Conservation (phyloP, 148 eudicot species). For the Heliamphora exappendiculata region DNA sequence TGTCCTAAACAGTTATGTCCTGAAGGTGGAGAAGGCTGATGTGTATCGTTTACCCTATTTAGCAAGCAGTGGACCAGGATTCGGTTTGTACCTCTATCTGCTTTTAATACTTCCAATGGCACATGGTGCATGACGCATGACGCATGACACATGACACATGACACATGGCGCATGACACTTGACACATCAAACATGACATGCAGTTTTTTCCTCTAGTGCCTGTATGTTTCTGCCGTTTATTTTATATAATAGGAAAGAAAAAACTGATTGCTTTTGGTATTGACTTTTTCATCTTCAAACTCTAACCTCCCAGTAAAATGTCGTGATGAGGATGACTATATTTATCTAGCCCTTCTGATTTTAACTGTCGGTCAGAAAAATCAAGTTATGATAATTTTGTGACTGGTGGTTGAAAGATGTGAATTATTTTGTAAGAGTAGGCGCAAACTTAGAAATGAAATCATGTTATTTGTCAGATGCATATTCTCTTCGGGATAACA, state of each 20-base stretch:
- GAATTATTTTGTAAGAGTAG: neutral
- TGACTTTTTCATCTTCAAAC: neutral
- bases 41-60: conserved; percentile 92
- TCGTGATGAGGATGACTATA: neutral
- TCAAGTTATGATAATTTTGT: neutral
- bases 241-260: neutral
- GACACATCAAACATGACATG: neutral
- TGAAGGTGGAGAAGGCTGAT: conserved; percentile 97
- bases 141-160: conserved; percentile 2
- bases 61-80: conserved; percentile 89
- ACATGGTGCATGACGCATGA: neutral
- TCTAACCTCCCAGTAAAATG: neutral
- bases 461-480: neutral
- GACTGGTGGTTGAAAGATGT: neutral
- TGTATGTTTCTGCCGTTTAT: neutral
- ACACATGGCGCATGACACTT: neutral
- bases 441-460: neutral
- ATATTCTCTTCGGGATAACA: neutral
- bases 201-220: neutral
- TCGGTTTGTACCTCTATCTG: conserved; percentile 53
- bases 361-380: neutral
- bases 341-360: neutral
- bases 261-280: neutral
- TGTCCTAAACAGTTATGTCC: conserved; percentile 57
- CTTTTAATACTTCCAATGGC: conserved; percentile 12